A percentile compares a stretch with the other conserved stretches of the same genome.
Evolutionary conservation across 1,284 basidiomycete genomes (phyloP).

Genomic region (Marasmius fiardii): DNA sequence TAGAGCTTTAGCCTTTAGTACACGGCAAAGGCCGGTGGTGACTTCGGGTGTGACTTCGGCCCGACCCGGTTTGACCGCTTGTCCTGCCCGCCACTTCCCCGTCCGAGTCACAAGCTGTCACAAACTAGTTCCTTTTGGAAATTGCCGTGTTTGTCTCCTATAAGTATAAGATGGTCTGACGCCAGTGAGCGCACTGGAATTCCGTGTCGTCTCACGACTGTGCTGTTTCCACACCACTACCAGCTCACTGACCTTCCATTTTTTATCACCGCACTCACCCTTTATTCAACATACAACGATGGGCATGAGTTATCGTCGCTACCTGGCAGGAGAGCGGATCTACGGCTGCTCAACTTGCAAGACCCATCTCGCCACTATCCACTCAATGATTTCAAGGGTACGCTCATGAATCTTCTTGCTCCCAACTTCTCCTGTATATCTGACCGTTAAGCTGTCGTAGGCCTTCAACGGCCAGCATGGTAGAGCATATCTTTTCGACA

Average conservation of each 20-base stretch:
- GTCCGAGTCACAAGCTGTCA: not conserved
- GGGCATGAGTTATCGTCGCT: constrained; percentile 88
- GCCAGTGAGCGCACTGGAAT: not conserved
- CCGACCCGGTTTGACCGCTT: not conserved
- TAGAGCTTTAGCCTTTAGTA: too few species aligned
- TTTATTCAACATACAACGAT: constrained; percentile 35
- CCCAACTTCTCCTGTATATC: not conserved
- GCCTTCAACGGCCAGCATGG: constrained; percentile 95
- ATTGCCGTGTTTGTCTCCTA: not conserved
- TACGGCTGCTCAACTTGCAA: constrained; percentile 90
- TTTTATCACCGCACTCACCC: not conserved
- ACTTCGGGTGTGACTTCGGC: not conserved
- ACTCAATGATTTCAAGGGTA: constrained; percentile 90
- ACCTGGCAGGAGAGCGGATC: constrained; percentile 84
- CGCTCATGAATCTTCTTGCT: constrained; percentile 22
- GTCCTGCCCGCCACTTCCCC: not conserved
- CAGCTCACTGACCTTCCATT: not conserved
- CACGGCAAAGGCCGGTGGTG: too few species aligned
- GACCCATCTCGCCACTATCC: constrained; percentile 91
- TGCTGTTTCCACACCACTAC: not conserved
- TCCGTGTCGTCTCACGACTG: not conserved
- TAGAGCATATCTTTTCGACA: constrained; percentile 89
- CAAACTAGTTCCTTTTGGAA: not conserved
- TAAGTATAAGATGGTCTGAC: not conserved
- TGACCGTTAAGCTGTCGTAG: constrained; percentile 34